Evolutionary conservation across 208 protist genomes (phyloP).

Genomic region (Leishmania aethiopica): DNA sequence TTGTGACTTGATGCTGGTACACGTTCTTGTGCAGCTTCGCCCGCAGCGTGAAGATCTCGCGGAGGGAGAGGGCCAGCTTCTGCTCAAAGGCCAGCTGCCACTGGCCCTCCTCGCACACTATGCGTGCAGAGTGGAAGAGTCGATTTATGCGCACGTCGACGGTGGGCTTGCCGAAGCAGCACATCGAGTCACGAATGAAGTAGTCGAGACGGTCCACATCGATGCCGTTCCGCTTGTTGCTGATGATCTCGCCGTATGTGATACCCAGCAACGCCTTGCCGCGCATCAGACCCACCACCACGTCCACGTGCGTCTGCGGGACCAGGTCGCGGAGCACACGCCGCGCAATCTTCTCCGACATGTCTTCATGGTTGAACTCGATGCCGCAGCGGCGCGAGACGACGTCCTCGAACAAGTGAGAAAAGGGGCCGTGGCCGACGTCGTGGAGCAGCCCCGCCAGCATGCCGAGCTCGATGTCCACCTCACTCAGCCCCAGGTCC

Average conservation of each 20-base stretch:
- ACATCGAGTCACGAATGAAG: conserved; percentile 94
- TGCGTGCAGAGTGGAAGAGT: conserved; percentile 76
- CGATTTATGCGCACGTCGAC: conserved; percentile 88
- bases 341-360: conserved; percentile 80
- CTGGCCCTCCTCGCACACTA: conserved; percentile 82
- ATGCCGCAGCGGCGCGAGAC: conserved; percentile 64
- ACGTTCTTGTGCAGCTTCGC: conserved; percentile 96
- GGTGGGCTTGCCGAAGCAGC: conserved; percentile 88
- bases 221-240: conserved; percentile 93
- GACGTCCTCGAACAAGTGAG: conserved; percentile 96
- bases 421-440: conserved; percentile 97
- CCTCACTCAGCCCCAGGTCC: conserved; percentile 87
- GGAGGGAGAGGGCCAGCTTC: conserved; percentile 85
- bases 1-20: conserved; percentile 95
- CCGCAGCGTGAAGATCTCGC: conserved; percentile 96
- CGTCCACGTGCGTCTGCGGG: conserved; percentile 53
- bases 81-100: conserved; percentile 88
- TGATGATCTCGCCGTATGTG: conserved; percentile 80
- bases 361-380: conserved; percentile 82
- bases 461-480: conserved; percentile 87
- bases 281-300: conserved; percentile 72
- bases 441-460: conserved; percentile 96
- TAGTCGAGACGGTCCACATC: conserved; percentile 98
- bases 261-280: conserved; percentile 37
- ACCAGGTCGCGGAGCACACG: conserved; percentile 49